Base-by-base conservation (phyloP, 306 rosid genomes). In the Betula pendula region DNA sequence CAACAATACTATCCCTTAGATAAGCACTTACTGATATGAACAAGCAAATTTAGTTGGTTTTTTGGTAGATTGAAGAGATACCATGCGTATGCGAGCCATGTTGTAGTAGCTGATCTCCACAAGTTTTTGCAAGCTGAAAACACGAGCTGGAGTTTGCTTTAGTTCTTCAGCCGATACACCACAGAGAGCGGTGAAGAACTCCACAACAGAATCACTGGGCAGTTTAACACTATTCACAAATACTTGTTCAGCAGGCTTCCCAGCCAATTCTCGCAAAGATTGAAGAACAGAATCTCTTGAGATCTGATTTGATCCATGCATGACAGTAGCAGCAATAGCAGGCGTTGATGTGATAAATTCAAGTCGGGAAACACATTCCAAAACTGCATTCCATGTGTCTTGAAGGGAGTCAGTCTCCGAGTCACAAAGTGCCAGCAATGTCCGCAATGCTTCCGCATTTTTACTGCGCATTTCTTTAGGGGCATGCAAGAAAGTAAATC, bases 381-480 rank as follows among this genome's bases (percentile, higher is more conserved):
- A 83, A 85, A 96, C 91, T 51, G 99, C 99, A 88, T 96, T 96
- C 99, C 99, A 96, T 56, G 99, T 92, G 84, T 96, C 98, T 84
- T 88, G 97, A 83, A 96, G 98, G 60, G 98, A 79, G 45, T 90
- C 93, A 58, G 86, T 86, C 83, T 91, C 97, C 16, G 88, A 89
- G 74, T 91, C 98, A 75, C 97, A 88, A 59, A 96, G 88, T 67
- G 85, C 55, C 80, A 96, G 84, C 72, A 96, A 88, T 24, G 93
- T 92, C 65, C 94, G 88, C 82, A 96, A 83, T 62, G 99, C 98
- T 87, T 96, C 99, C 74, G 88, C 96, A 80, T 96, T 96, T 88
- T 96, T 96, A 84, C 99, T 87, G 53, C 96, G 98, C 99, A 96
- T 96, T 80, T 96, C 99, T 90, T 91, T 96, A 45, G 99, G 99